Base-by-base conservation (phyloP, 202 grass and related monocot species). In the Zoysia matrella region DNA sequence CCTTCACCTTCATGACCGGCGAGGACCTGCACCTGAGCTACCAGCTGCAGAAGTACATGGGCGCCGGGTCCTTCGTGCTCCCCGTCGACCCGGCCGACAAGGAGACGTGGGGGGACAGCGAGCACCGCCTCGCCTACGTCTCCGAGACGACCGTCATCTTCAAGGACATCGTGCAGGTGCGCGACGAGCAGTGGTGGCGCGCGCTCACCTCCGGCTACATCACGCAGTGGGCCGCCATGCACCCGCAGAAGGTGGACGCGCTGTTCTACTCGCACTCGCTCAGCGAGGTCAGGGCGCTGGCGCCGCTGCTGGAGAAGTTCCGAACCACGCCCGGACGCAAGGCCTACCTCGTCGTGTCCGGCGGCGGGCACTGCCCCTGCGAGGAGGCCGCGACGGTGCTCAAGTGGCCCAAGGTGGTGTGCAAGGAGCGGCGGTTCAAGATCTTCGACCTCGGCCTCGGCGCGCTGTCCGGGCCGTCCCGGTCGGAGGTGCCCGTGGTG, bases 111-210 rank as follows among this genome's bases (percentile, higher is more conserved):
- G 92, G 92, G 0, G 95, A 98, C 80, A 98, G 84, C 9, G 90
- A 98, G 82, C 95, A 98, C 84, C 86, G 95, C 10, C 95, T 98
- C 1, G 95, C 95, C 4, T 87, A 98, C 57, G 88, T 98, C 0
- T 73, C 90, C 0, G 88, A 93, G 82, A 98, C 95, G n/a, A 98
- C 95, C 0, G 92, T 93, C 40, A 98, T 93, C 75, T 98, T 91
- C 80, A 91, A 90, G 84, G 95, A 91, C 75, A 83, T 98, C 47
- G 92, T 98, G 57, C 88, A 80, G 72, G 92, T 93, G 52, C 75
- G 95, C 2, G 95, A 98, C 65, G 92, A 94, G 63, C 95, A 98
- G 77, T 98, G 95, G 95, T 98, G 95, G 95, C 89, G 85, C 36
- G 90, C 95, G 64, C 82, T 98, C 15, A 90, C 92, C 11, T 86